These are phyloP conservation scores for Metschnikowia noctiluminum DNA, from an alignment of 805 yeast species.

Conservation along the genomic window DNA sequence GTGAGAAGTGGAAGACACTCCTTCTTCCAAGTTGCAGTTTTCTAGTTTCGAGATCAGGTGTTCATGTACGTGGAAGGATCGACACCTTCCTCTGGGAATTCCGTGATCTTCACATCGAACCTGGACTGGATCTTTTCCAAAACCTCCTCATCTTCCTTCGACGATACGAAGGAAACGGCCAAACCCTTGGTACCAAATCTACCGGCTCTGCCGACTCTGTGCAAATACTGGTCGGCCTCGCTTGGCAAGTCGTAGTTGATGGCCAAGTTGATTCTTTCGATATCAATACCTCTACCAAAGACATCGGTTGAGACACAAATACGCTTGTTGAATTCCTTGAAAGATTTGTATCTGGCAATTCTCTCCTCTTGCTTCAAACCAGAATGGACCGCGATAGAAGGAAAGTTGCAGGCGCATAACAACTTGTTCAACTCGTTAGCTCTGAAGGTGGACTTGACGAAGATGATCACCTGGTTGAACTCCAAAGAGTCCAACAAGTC, in stretches of 20 bases:
- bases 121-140: slow-evolving; percentile 92
- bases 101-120: slow-evolving; percentile 92
- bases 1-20: too few species aligned
- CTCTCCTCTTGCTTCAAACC: slow-evolving; percentile 97
- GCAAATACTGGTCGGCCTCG: slow-evolving; percentile 97
- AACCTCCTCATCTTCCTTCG: slow-evolving; percentile 84
- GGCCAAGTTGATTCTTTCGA: slow-evolving; percentile 96
- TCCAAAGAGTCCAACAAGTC: slow-evolving; percentile 91
- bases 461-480: slow-evolving; percentile 96
- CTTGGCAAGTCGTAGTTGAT: slow-evolving; percentile 94
- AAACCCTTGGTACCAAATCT: slow-evolving; percentile 99
- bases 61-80: slow-evolving; percentile 98
- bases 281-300: slow-evolving; percentile 99
- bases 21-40: neutral
- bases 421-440: slow-evolving; percentile 89
- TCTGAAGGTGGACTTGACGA: slow-evolving; percentile 86
- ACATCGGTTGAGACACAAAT: slow-evolving; percentile 98
- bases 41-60: slow-evolving; percentile 47
- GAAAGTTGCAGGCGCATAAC: slow-evolving; percentile 90
- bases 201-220: slow-evolving; percentile 99
- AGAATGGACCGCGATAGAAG: slow-evolving; percentile 94
- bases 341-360: slow-evolving; percentile 91
- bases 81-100: slow-evolving; percentile 96
- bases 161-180: slow-evolving; percentile 84
- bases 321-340: slow-evolving; percentile 97